These are phyloP conservation scores for Harrya chromipes DNA, from an alignment of 768 basidiomycete species.

Conservation along the genomic window DNA sequence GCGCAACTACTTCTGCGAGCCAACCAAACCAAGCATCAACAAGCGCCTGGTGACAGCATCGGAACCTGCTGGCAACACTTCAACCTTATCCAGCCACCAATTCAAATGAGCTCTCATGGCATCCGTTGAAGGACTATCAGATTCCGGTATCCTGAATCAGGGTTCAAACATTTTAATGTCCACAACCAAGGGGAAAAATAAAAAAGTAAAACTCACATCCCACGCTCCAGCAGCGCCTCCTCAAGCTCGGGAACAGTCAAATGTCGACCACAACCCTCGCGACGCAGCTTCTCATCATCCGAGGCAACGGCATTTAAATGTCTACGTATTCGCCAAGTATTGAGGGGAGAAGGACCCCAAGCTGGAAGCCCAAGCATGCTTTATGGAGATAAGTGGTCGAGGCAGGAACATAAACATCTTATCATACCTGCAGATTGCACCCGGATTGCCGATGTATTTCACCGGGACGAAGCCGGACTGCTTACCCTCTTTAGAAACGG, in stretches of 20 bases:
- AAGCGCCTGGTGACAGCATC: slow-evolving; percentile 49
- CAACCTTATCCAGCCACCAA: slow-evolving; percentile 62
- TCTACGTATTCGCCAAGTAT: slow-evolving; percentile 34
- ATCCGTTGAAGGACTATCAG: slow-evolving; percentile 36
- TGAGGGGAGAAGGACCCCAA: slow-evolving; percentile 36
- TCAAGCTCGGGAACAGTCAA: slow-evolving; percentile 55
- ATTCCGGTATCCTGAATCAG: slow-evolving; percentile 36
- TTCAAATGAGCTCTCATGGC: slow-evolving; percentile 48
- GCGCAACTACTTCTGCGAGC: slow-evolving; percentile 22
- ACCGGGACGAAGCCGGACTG: slow-evolving; percentile 26
- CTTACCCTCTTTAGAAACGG: slow-evolving; percentile 33
- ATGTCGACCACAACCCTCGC: slow-evolving; percentile 42
- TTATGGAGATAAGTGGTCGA: slow-evolving; percentile 27
- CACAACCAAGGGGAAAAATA: neutral
- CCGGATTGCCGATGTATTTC: slow-evolving; percentile 16
- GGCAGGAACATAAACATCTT: neutral
- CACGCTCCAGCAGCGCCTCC: slow-evolving; percentile 72
- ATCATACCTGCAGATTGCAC: slow-evolving; percentile 59
- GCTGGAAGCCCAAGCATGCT: slow-evolving; percentile 38
- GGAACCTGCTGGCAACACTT: slow-evolving; percentile 32
- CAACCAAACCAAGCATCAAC: slow-evolving; percentile 43
- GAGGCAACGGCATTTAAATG: slow-evolving; percentile 41
- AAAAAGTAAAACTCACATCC: slow-evolving; percentile 53
- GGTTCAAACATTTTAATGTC: neutral
- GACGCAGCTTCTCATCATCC: slow-evolving; percentile 63